Conservation (phyloP, 306 rosid species). For the Trifolium subterraneum region DNA sequence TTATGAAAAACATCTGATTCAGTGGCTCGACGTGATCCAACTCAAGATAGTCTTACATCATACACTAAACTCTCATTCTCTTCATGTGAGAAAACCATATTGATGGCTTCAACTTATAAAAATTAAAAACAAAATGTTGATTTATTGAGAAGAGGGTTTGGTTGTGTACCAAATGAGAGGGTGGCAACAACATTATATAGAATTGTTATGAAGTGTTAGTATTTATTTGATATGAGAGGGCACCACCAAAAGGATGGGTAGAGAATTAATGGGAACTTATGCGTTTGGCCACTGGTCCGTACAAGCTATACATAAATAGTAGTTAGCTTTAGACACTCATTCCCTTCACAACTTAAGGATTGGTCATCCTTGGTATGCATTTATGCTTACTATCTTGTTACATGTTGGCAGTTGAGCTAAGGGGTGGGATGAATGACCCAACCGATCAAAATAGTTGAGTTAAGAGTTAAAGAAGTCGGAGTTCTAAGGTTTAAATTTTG, state of each 20-base stretch:
- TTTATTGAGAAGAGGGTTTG: too few species aligned
- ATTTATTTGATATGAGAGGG: background rate
- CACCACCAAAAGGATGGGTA: background rate
- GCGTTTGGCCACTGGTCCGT: too few species aligned
- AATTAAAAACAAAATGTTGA: background rate
- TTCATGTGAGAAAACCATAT: background rate
- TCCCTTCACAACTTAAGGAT: too few species aligned
- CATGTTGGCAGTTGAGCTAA: too few species aligned
- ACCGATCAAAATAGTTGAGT: too few species aligned
- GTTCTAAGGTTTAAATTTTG: too few species aligned
- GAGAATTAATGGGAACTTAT: background rate
- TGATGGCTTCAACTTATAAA: background rate
- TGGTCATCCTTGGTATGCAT: too few species aligned
- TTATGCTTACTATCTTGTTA: too few species aligned
- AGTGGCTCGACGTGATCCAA: slow-evolving; percentile 55
- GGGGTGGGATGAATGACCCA: too few species aligned
- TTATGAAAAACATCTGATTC: slow-evolving; percentile 51
- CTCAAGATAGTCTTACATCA: slow-evolving; percentile 60
- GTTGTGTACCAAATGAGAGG: background rate
- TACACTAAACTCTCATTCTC: slow-evolving; percentile 47
- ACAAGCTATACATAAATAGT: too few species aligned
- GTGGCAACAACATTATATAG: background rate
- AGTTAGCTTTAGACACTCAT: too few species aligned
- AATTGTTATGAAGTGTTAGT: background rate
- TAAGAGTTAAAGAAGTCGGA: too few species aligned